Conservation (phyloP, 169 alveolate genomes). For the Toxoplasma gondii region DNA sequence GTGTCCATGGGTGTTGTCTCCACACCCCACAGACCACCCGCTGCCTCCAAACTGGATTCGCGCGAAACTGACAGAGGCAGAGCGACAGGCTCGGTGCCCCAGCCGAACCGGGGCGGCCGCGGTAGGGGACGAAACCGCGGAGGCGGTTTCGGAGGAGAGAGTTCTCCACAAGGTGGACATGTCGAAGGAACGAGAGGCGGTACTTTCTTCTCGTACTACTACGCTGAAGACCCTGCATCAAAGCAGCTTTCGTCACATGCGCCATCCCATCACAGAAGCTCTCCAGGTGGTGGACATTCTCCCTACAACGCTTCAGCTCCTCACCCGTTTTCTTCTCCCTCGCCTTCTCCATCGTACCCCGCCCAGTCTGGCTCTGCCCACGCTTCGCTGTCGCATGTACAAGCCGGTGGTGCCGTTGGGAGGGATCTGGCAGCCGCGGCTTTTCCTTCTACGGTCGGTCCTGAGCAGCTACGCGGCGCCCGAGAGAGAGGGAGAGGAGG, state of each 20-base stretch:
- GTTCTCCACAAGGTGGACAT: no score
- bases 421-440: no score
- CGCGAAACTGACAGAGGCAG: not conserved
- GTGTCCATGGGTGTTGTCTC: no score
- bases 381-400: not conserved
- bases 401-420: no score
- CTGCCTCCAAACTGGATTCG: not conserved
- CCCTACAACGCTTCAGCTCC: not conserved
- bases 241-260: not conserved
- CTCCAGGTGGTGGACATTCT: not conserved
- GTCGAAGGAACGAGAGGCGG: not conserved
- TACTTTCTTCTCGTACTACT: not conserved
- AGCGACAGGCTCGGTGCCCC: not conserved
- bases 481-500: constrained; percentile 21
- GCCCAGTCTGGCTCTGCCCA: not conserved
- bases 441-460: no score
- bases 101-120: no score
- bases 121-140: not conserved
- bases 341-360: not conserved
- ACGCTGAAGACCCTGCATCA: not conserved
- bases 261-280: not conserved
- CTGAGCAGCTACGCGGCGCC: not conserved
- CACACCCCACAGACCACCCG: no score
- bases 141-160: not conserved
- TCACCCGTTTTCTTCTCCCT: not conserved